These are phyloP conservation scores for Colletotrichum eremochloae DNA, from an alignment of 2,329 filamentous ascomycete genomes.

Conservation along the genomic window DNA sequence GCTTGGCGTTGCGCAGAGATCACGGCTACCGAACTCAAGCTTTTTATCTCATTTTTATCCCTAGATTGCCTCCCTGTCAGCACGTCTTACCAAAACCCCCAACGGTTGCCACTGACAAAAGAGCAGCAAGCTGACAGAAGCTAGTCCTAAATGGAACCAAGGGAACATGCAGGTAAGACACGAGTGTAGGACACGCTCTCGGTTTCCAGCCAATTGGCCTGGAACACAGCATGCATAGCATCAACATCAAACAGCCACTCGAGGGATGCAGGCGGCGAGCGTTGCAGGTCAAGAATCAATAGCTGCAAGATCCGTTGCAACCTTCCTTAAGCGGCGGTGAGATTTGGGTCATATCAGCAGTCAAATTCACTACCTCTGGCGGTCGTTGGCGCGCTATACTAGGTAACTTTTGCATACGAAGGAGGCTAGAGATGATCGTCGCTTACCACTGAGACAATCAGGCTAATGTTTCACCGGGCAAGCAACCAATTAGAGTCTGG, in stretches of 20 bases:
- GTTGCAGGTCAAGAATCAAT: constrained; percentile 10
- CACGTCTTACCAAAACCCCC: constrained; percentile 31
- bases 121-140: not conserved
- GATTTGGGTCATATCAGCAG: constrained; percentile 20
- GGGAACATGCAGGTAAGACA: constrained; percentile 33
- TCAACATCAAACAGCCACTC: not conserved
- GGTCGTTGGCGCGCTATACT: constrained; percentile 13
- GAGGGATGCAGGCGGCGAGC: constrained; percentile 1
- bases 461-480: not conserved
- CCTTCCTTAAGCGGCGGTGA: constrained; percentile 30
- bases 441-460: constrained; percentile 23
- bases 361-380: not conserved
- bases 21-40: constrained; percentile 30
- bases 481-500: constrained; percentile 5
- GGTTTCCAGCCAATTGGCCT: constrained; percentile 21
- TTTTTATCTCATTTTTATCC: constrained; percentile 26
- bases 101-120: constrained; percentile 19
- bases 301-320: constrained; percentile 13
- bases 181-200: not conserved
- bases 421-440: not conserved
- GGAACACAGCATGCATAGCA: constrained; percentile 27
- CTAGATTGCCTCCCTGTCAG: constrained; percentile 17
- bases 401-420: constrained; percentile 13
- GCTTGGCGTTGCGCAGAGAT: constrained; percentile 6
- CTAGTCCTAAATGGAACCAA: constrained; percentile 2